Evolutionary conservation across 257 asterid genomes (phyloP).

Genomic region (Primulina tabacum): DNA sequence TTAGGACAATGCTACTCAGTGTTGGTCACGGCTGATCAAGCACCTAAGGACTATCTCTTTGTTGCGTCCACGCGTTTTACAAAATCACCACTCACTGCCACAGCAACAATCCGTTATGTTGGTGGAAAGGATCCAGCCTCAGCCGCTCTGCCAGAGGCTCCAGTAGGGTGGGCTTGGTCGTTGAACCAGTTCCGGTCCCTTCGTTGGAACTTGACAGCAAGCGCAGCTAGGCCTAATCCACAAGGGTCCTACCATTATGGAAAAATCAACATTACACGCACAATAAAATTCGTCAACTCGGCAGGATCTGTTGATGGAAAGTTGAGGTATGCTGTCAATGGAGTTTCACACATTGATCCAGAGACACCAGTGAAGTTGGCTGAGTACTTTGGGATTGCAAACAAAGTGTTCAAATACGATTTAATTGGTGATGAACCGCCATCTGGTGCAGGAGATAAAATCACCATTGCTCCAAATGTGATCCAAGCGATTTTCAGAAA

Average conservation of each 20-base stretch:
- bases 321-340: conserved; percentile 55
- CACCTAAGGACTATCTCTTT: conserved; percentile 41
- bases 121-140: conserved; percentile 39
- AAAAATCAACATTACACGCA: conserved; percentile 58
- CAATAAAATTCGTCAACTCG: conserved; percentile 49
- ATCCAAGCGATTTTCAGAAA: conserved; percentile 40
- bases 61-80: conserved; percentile 55
- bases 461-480: conserved; percentile 38
- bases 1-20: conserved; percentile 53
- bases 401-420: conserved; percentile 52
- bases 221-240: conserved; percentile 84
- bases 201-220: conserved; percentile 70
- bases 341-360: conserved; percentile 46
- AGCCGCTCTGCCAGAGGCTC: conserved; percentile 36
- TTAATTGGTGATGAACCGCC: conserved; percentile 40
- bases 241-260: conserved; percentile 84
- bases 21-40: conserved; percentile 43
- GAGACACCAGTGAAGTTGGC: conserved; percentile 66
- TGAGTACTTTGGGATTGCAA: conserved; percentile 38
- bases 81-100: conserved; percentile 29
- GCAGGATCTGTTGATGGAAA: conserved; percentile 41
- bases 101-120: conserved; percentile 36
- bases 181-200: conserved; percentile 53
- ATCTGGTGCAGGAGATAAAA: conserved; percentile 14
- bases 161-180: conserved; percentile 60